Percentiles rank a stretch among this genome's conserved stretches.
Conservation (phyloP, 1,139 yeast genomes). For the Diutina scorzettiae region DNA sequence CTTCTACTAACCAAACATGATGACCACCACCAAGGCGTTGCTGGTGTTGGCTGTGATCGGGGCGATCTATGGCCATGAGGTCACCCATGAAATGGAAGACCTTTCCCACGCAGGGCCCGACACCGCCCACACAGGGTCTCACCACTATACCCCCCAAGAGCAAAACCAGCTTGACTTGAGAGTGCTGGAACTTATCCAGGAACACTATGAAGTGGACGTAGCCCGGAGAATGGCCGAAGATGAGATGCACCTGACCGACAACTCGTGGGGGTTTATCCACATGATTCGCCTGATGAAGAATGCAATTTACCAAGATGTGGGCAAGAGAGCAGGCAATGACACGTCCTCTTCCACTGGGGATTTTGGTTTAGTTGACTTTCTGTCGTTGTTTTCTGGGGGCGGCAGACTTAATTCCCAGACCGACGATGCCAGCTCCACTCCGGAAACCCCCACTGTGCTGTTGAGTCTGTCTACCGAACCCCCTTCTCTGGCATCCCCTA, state of each 20-base stretch:
- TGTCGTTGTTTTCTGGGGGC: not conserved
- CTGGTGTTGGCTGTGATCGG: not conserved
- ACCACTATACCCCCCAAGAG: slow-evolving; percentile 5
- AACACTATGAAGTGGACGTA: not conserved
- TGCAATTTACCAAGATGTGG: not conserved
- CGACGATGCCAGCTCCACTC: too few species aligned
- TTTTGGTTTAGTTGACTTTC: not conserved
- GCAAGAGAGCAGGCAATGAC: not conserved
- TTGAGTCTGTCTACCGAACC: too few species aligned
- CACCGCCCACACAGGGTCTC: not conserved
- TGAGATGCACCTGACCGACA: slow-evolving; percentile 3
- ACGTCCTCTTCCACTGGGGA: not conserved
- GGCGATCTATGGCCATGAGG: not conserved
- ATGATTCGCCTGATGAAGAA: slow-evolving; percentile 4
- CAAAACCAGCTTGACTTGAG: not conserved
- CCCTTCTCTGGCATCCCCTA: too few species aligned
- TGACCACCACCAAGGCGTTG: not conserved
- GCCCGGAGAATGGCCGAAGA: not conserved
- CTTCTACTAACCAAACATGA: too few species aligned
- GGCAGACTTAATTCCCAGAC: too few species aligned
- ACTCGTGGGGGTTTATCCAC: slow-evolving; percentile 3
- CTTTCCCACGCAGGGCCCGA: not conserved
- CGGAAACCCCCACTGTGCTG: not conserved
- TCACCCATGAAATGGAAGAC: not conserved
- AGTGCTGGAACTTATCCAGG: not conserved